Evolutionary conservation across 2,329 filamentous ascomycete species (phyloP).

Genomic region (Talaromyces sp.): DNA sequence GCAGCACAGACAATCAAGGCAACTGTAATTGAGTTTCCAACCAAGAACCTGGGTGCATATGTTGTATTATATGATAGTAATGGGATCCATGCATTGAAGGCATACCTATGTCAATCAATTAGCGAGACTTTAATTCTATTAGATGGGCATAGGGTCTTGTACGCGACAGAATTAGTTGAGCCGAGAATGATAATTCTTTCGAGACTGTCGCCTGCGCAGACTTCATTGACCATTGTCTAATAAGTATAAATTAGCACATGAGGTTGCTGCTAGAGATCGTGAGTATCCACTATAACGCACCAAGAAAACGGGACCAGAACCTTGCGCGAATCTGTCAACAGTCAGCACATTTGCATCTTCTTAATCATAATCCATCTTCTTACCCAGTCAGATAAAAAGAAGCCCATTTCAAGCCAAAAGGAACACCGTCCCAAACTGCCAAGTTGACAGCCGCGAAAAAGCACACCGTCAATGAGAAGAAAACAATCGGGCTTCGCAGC

Average conservation of each 20-base stretch:
- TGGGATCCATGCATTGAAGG: constrained; percentile 15
- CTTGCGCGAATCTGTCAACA: constrained; percentile 11
- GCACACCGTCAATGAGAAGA: constrained; percentile 12
- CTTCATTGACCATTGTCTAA: constrained; percentile 15
- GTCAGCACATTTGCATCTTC: neutral
- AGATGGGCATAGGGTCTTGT: neutral
- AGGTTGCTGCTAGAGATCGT: neutral
- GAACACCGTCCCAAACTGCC: constrained; percentile 11
- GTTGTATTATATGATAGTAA: constrained; percentile 10
- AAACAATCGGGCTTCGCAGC: constrained; percentile 13
- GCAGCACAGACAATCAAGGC: constrained; percentile 13
- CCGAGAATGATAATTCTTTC: constrained; percentile 14
- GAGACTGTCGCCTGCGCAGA: constrained; percentile 14
- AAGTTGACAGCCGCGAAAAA: constrained; percentile 13
- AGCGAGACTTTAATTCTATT: neutral
- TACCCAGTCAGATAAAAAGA: constrained; percentile 14
- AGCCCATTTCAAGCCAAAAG: constrained; percentile 14
- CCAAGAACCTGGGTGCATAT: constrained; percentile 12
- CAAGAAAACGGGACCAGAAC: constrained; percentile 11
- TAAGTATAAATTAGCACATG: neutral
- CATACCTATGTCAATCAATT: neutral
- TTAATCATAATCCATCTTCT: neutral
- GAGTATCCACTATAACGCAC: neutral
- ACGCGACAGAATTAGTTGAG: constrained; percentile 14
- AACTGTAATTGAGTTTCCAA: constrained; percentile 15